Conservation (phyloP, 2,329 filamentous ascomycete genomes). For the Fusarium succisae region DNA sequence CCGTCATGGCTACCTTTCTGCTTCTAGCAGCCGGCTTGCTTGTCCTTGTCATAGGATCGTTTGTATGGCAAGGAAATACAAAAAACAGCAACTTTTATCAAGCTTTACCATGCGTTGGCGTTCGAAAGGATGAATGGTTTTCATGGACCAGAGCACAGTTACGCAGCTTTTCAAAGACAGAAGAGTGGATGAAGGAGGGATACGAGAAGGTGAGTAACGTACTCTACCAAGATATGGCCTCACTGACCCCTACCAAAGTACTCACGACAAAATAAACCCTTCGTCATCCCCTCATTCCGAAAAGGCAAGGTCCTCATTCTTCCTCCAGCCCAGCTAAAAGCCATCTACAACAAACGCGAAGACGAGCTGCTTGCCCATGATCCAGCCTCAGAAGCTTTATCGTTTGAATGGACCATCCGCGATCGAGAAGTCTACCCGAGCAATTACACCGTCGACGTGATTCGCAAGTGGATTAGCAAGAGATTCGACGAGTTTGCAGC, state of each 20-base stretch:
- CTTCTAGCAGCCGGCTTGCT: background rate
- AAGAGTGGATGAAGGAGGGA: background rate
- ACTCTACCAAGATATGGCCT: no score
- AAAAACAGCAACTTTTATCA: background rate
- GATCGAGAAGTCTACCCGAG: background rate
- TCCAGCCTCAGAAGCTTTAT: background rate
- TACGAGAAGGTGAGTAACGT: background rate
- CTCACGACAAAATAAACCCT: background rate
- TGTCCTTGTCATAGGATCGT: background rate
- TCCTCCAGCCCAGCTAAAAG: background rate
- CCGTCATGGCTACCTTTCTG: background rate
- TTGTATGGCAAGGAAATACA: background rate
- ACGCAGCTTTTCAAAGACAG: background rate
- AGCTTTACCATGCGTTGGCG: background rate
- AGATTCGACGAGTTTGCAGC: background rate
- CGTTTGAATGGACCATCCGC: background rate
- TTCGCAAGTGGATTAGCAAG: background rate
- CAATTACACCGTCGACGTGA: background rate
- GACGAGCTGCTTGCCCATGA: background rate
- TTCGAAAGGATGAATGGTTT: background rate
- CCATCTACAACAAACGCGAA: background rate
- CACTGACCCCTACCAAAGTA: background rate
- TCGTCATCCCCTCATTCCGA: background rate
- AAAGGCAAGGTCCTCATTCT: background rate
- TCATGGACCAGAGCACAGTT: background rate